Evolutionary conservation across 768 basidiomycete genomes (phyloP), one percentile per base, ranked within the genome.

Genomic region (Auriscalpium microsporum): DNA sequence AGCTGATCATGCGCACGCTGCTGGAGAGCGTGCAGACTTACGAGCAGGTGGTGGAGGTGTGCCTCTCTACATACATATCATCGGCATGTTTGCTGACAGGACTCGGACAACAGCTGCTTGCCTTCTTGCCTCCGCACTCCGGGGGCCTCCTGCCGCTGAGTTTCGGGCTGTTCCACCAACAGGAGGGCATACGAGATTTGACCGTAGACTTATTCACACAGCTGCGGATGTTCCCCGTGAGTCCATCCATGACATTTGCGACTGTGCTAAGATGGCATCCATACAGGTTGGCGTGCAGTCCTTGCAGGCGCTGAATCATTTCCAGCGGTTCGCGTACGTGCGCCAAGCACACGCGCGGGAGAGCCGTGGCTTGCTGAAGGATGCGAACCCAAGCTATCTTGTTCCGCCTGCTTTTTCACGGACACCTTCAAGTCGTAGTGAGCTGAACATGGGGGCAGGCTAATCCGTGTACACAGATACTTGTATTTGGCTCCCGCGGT

Each of bases 81-180:
- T 10, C 2, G 19, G 23, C 11, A 37, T 37, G 16, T 42, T 23
- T 50, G 45, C 42, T 36, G 56, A 50, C 55, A 46, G 51, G 33
- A 28, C 35, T 36, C 45, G 23, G 34, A 8, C 44, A 36, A 35
- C 63, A 98, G 95, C 74, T 98, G n/a, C 74, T 98, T 33, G 80
- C 94, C 1, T 76, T 79, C 50, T 69, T 89, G 35, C 83, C 89
- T 10, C 82, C 85, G 1, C 86, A 91, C 61, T 75, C 76, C 6
- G 90, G 91, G 37, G 95, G 96, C 2, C 75, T 98, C 14, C 71
- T 91, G 19, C 87, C 92, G 23, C 74, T 98, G 38, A 86, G 86
- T 36, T 94, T 96, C 67, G 87, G 90, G 10, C 73, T 97, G 7
- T 96, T 97, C 72, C 95, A 98, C 70, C 90, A 90, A 53, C 78